These are phyloP conservation scores for Colletotrichum caudatum DNA, from an alignment of 2,329 filamentous ascomycete species.

Conservation along the genomic window DNA sequence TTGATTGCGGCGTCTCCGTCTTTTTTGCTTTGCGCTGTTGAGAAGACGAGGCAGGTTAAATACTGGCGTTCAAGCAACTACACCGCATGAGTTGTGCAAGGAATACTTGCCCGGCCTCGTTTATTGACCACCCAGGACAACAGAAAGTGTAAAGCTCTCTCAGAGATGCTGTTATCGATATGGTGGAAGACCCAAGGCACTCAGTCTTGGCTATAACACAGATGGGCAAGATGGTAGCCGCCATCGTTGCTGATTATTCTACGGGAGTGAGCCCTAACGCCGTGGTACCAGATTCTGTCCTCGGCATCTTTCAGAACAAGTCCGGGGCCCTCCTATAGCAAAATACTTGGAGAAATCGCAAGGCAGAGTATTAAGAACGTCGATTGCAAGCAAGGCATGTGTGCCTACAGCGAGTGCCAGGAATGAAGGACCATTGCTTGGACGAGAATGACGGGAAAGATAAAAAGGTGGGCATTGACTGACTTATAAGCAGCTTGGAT, in stretches of 20 bases:
- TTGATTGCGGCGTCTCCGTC: conserved; percentile 9
- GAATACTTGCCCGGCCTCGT: not conserved
- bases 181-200: not conserved
- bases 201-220: not conserved
- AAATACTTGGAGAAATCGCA: not conserved
- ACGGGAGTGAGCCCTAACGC: not conserved
- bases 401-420: not conserved
- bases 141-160: not conserved
- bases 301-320: not conserved
- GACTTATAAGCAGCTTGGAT: not conserved
- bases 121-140: not conserved
- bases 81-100: not conserved
- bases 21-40: conserved; percentile 1
- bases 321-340: not conserved
- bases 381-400: not conserved
- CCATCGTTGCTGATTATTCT: not conserved
- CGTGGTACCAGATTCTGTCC: not conserved
- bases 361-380: not conserved
- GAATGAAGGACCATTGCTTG: not conserved
- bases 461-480: not conserved
- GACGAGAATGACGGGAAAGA: not conserved
- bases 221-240: not conserved
- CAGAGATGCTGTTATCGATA: conserved; percentile 2
- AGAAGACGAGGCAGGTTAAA: conserved; percentile 8
- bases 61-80: not conserved